These are phyloP conservation scores for Phytophthora pseudosyringae DNA, from an alignment of 352 stramenopile genomes.

Conservation along the genomic window DNA sequence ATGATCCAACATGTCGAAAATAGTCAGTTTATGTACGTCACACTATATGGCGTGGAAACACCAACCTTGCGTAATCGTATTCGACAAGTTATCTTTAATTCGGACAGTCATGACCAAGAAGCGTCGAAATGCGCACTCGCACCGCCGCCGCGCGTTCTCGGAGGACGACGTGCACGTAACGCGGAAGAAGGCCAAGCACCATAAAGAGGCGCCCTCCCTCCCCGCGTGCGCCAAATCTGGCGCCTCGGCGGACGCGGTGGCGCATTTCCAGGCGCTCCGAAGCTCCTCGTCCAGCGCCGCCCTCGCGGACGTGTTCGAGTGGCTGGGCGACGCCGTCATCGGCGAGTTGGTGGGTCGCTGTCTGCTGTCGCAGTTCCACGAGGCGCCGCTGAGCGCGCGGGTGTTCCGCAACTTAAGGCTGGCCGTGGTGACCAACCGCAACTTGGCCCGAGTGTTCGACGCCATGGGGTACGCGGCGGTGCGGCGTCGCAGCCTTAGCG, in stretches of 20 bases:
- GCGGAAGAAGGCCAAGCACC: conserved; percentile 16
- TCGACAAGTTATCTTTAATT: no score
- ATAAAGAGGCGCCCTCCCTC: background rate
- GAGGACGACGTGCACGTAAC: conserved; percentile 7
- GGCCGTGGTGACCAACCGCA: conserved; percentile 72
- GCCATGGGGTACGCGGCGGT: conserved; percentile 59
- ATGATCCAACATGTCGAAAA: conserved; percentile 9
- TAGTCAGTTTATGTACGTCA: background rate
- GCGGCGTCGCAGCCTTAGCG: conserved; percentile 2
- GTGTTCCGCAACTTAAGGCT: conserved; percentile 76
- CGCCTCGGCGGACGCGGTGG: conserved; percentile 18
- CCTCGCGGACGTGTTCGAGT: conserved; percentile 73
- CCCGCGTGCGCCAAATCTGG: background rate
- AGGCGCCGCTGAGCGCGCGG: conserved; percentile 55
- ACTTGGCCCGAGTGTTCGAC: conserved; percentile 71
- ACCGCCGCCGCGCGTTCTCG: conserved; percentile 19
- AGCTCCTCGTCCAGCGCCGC: conserved; percentile 1
- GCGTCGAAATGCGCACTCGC: conserved; percentile 11
- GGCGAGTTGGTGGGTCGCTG: conserved; percentile 74
- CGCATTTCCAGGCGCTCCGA: conserved; percentile 53
- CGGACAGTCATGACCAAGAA: conserved; percentile 23
- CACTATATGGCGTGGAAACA: no score
- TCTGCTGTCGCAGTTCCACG: conserved; percentile 70
- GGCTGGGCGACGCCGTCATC: conserved; percentile 77
- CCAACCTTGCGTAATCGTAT: no score